Conservation (phyloP, 805 yeast species). For the Candida incommunis region DNA sequence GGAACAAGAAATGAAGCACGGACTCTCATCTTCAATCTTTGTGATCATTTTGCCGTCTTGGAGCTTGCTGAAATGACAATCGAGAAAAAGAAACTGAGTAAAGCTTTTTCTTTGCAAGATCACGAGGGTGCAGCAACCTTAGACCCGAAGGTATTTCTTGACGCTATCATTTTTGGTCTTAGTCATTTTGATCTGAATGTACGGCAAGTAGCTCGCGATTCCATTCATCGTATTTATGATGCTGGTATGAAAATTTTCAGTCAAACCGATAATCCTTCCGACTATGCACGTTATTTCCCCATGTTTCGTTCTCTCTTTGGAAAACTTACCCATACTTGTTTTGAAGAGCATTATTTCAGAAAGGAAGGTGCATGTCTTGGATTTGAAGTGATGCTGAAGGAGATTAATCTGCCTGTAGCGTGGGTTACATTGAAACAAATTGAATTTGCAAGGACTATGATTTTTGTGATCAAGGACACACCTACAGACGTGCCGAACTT, state of each 20-base stretch:
- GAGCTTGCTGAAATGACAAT: conserved; percentile 62
- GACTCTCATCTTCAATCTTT: conserved; percentile 44
- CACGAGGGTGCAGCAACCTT: conserved; percentile 64
- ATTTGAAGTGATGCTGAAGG: conserved; percentile 55
- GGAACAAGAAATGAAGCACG: conserved; percentile 60
- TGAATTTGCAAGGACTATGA: conserved; percentile 73
- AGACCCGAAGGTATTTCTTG: conserved; percentile 54
- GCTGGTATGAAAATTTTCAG: conserved; percentile 60
- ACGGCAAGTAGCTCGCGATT: conserved; percentile 52
- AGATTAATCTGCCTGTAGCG: conserved; percentile 46
- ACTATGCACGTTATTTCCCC: conserved; percentile 57
- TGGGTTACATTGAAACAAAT: conserved; percentile 71
- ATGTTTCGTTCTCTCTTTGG: conserved; percentile 64
- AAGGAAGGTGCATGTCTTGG: conserved; percentile 88
- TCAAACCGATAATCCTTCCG: conserved; percentile 44
- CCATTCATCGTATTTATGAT: conserved; percentile 46
- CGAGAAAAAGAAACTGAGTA: conserved; percentile 47
- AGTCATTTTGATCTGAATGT: conserved; percentile 64
- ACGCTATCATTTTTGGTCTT: conserved; percentile 66
- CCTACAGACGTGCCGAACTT: conserved; percentile 76
- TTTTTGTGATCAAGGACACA: conserved; percentile 82
- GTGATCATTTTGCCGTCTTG: conserved; percentile 66
- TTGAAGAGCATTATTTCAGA: conserved; percentile 72
- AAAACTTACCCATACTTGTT: conserved; percentile 80
- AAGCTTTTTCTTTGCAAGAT: conserved; percentile 62